Evolutionary conservation across 352 stramenopile genomes (phyloP), one percentile per base, ranked within the genome.

Genomic region (Phytophthora europaea): DNA sequence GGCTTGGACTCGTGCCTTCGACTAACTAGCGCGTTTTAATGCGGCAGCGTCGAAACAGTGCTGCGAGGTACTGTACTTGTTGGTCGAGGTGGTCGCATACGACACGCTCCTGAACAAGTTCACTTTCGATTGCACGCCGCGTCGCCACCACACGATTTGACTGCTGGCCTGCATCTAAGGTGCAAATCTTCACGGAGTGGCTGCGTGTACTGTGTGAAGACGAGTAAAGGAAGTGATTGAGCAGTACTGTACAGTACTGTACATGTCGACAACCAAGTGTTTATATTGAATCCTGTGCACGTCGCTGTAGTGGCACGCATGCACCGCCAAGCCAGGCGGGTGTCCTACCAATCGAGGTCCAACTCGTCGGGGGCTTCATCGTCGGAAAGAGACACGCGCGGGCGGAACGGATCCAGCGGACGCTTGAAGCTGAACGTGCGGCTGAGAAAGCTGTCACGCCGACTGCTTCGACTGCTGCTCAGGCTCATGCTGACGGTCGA

Each of bases 401-500:
- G 65, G 9, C 65, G 65, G 54, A 73, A 74, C 38, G 65, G 65
- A 40, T 78, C 59, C 0, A 55, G 64, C 59, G 66, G 70, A 33
- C 58, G 52, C 47, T 66, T 67, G 68, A 75, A 67, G 61, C 61
- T 75, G 68, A 75, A 75, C 45, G 61, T 75, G 38, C 61, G 58
- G 48, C 65, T 62, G 33, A 71, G 56, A 38, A 78, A 73, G 47
- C 71, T 74, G 48, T 70, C 34, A 33, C 65, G 67, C 22, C 58
- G 70, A 54, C 61, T 69, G 52, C 61, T 75, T 64, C 59, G 66
- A 47, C 58, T 69, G 33, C 57, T 77, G 59, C 59, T 70, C 58
- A 74, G 40, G 15, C 65, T 70, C n/a, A 64, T 43, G 6, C 56
- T 71, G 16, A 57, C 47, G 45, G 56, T 78, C 5, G 61, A 67